Percentiles rank a stretch among this genome's conserved stretches.
phyloP scores from a whole-genome alignment of 176 grass and related monocot species.

The Guadua angustifolia region DNA sequence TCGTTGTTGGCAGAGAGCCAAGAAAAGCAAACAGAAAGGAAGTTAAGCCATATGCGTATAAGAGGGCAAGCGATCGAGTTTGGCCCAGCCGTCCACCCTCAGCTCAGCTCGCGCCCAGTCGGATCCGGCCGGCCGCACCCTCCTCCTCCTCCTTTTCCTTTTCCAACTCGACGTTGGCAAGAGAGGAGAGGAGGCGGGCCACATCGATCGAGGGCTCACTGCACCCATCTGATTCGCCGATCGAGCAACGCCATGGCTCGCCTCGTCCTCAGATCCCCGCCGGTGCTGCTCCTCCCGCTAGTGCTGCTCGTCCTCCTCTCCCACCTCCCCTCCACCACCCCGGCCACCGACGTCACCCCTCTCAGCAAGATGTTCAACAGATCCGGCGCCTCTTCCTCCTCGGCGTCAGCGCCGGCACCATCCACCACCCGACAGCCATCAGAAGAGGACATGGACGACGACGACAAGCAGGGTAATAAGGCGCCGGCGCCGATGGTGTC shows the following conservation, averaged over 20 bases:
- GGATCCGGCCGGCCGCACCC: not conserved
- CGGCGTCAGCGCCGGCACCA: not conserved
- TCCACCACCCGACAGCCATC: not conserved
- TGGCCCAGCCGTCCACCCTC: conserved; percentile 1
- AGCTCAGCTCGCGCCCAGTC: too few relatives aligned
- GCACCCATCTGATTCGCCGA: too few relatives aligned
- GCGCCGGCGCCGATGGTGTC: not conserved
- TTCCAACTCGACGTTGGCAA: conserved; percentile 18
- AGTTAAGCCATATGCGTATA: not conserved
- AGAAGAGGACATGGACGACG: not conserved
- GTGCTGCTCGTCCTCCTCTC: not conserved
- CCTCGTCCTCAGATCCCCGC: not conserved
- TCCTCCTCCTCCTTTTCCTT: not conserved
- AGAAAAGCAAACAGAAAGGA: not conserved
- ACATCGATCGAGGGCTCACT: too few relatives aligned
- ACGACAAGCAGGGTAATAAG: not conserved
- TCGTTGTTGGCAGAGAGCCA: not conserved
- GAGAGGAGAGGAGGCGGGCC: conserved; percentile 19
- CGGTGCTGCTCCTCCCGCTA: not conserved
- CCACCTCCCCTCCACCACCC: not conserved
- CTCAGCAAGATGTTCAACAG: not conserved
- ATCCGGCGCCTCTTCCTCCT: not conserved
- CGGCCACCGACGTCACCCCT: not conserved
- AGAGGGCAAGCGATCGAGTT: not conserved
- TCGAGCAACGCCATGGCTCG: not conserved